Percentiles rank a stretch among this genome's conserved stretches.
phyloP scores from a whole-genome alignment of 208 protist genomes.

The Trypanosoma platydactyli region DNA sequence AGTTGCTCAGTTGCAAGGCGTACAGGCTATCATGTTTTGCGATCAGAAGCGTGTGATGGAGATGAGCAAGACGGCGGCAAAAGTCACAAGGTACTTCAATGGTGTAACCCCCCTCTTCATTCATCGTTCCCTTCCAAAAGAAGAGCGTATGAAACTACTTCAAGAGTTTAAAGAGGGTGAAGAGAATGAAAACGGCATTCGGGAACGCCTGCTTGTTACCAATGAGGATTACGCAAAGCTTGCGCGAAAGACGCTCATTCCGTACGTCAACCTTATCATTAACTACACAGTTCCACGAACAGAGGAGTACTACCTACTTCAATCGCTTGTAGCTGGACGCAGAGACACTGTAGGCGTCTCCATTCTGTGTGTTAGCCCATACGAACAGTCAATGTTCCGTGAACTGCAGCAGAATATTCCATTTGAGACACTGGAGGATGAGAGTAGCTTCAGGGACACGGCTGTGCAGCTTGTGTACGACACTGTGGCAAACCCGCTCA shows the following conservation, averaged over 20 bases:
- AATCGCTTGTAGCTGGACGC: constrained; percentile 81
- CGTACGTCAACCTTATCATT: constrained; percentile 91
- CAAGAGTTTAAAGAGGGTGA: constrained; percentile 89
- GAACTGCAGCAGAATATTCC: constrained; percentile 63
- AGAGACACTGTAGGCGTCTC: constrained; percentile 80
- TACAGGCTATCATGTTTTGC: constrained; percentile 90
- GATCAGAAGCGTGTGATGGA: constrained; percentile 81
- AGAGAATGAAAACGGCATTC: constrained; percentile 72
- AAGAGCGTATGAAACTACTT: constrained; percentile 66
- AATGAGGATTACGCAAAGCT: constrained; percentile 92
- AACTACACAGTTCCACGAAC: constrained; percentile 79
- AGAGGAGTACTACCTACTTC: constrained; percentile 87
- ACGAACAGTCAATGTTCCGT: constrained; percentile 46
- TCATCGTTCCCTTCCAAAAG: constrained; percentile 74
- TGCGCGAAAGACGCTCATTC: constrained; percentile 83
- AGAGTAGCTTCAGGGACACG: constrained; percentile 63
- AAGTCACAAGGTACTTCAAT: constrained; percentile 74
- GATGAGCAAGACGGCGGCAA: constrained; percentile 54
- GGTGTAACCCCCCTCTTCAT: constrained; percentile 79
- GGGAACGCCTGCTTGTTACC: constrained; percentile 87
- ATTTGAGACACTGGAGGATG: constrained; percentile 64
- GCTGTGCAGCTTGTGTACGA: constrained; percentile 83
- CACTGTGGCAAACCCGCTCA: constrained; percentile 63
- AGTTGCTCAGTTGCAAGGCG: constrained; percentile 82
- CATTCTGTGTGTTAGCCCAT: constrained; percentile 69